These are phyloP conservation scores for Diplodia mutila DNA, from an alignment of 2,329 filamentous ascomycete species.

Conservation along the genomic window DNA sequence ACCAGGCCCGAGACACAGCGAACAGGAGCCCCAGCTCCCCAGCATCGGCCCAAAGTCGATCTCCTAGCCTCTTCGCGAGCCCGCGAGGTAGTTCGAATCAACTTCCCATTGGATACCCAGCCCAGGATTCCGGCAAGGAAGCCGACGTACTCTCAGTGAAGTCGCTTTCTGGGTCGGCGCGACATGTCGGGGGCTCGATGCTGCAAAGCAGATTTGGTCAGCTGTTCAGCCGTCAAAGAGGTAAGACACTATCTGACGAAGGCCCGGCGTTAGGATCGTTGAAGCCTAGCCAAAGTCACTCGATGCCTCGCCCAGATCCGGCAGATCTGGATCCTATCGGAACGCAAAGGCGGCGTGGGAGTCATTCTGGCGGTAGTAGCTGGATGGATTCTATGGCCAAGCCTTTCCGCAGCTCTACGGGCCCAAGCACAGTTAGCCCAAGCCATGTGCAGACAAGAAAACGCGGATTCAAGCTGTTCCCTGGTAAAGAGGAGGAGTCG, in stretches of 20 bases:
- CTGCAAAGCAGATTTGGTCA: slow-evolving; percentile 54
- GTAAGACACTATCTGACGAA: slow-evolving; percentile 64
- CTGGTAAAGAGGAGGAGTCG: slow-evolving; percentile 53
- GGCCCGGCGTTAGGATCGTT: slow-evolving; percentile 70
- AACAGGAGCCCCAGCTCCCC: slow-evolving; percentile 48
- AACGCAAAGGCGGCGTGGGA: slow-evolving; percentile 59
- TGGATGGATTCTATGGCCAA: slow-evolving; percentile 55
- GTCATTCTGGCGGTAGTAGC: slow-evolving; percentile 56
- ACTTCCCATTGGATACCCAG: slow-evolving; percentile 42
- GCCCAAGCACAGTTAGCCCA: slow-evolving; percentile 39
- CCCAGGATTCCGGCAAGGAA: slow-evolving; percentile 47
- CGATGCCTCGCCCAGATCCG: slow-evolving; percentile 66
- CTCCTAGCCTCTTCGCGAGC: slow-evolving; percentile 53
- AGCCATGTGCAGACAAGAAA: slow-evolving; percentile 48
- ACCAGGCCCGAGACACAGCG: slow-evolving; percentile 39
- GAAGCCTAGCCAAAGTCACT: slow-evolving; percentile 75
- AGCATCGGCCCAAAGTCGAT: slow-evolving; percentile 46
- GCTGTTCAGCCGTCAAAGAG: slow-evolving; percentile 64
- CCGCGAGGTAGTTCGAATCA: slow-evolving; percentile 52
- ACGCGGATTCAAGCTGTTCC: slow-evolving; percentile 55
- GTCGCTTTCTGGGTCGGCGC: slow-evolving; percentile 54
- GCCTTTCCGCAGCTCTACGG: slow-evolving; percentile 40
- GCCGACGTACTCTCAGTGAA: slow-evolving; percentile 52
- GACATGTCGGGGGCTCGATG: slow-evolving; percentile 50
- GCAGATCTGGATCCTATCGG: slow-evolving; percentile 52